phyloP scores from a whole-genome alignment of 768 basidiomycete genomes.

The Lentinula aciculospora region DNA sequence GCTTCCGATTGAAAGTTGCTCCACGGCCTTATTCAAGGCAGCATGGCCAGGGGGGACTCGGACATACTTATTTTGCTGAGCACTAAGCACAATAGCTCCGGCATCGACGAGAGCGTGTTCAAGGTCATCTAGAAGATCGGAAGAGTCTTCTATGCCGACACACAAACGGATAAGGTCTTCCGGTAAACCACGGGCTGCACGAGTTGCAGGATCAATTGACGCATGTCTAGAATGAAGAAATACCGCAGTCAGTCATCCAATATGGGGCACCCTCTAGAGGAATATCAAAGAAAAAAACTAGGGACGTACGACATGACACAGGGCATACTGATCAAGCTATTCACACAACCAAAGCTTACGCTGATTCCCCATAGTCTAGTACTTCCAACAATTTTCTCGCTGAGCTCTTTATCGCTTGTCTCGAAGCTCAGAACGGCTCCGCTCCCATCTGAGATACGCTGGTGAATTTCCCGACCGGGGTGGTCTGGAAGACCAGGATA shows the following conservation, averaged over 20 bases:
- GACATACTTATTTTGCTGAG: conserved; percentile 46
- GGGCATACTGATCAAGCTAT: conserved; percentile 98
- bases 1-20: conserved; percentile 50
- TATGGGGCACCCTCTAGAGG: too few relatives aligned
- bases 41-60: conserved; percentile 29
- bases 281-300: not conserved
- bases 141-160: conserved; percentile 94
- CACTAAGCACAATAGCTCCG: conserved; percentile 70
- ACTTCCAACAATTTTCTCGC: conserved; percentile 88
- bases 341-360: conserved; percentile 97
- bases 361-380: conserved; percentile 96
- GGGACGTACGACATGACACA: conserved; percentile 96
- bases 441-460: conserved; percentile 83
- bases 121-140: conserved; percentile 91
- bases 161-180: conserved; percentile 97
- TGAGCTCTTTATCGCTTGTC: conserved; percentile 85
- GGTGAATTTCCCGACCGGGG: conserved; percentile 83
- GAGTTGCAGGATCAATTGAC: conserved; percentile 92
- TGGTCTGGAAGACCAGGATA: conserved; percentile 88
- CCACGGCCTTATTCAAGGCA: conserved; percentile 49
- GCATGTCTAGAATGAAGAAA: conserved; percentile 62
- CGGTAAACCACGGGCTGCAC: conserved; percentile 95
- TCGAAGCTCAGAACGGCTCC: conserved; percentile 95
- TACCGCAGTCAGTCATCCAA: not conserved
- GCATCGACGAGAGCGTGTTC: conserved; percentile 89